Evolutionary conservation across 1,139 yeast species (phyloP).

Genomic region (Wickerhamomyces sp.): DNA sequence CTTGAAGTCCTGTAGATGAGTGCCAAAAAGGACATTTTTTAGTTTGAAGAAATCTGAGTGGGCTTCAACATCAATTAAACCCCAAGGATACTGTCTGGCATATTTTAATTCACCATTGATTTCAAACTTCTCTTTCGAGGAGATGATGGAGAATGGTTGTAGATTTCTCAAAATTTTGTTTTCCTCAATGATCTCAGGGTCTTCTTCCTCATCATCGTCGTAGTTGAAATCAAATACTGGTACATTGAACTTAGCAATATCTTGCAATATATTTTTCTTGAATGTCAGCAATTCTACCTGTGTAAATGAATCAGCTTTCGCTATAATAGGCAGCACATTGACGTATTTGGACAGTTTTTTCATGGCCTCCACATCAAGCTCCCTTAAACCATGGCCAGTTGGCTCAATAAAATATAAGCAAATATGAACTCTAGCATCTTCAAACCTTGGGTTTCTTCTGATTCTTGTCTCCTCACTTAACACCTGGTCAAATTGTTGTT

Average conservation of each 20-base stretch:
- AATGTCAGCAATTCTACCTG: constrained; percentile 49
- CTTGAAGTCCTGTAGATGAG: constrained; percentile 76
- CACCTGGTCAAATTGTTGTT: constrained; percentile 79
- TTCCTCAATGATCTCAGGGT: constrained; percentile 64
- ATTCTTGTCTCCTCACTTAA: constrained; percentile 75
- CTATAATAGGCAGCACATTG: constrained; percentile 66
- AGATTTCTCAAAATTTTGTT: constrained; percentile 54
- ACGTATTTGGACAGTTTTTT: constrained; percentile 64
- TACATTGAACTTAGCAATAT: constrained; percentile 59
- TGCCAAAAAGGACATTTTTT: constrained; percentile 65
- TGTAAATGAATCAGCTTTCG: constrained; percentile 69
- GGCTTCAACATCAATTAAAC: constrained; percentile 55
- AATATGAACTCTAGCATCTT: constrained; percentile 72
- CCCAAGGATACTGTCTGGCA: constrained; percentile 78
- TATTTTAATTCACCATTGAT: constrained; percentile 47
- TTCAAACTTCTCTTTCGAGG: constrained; percentile 51
- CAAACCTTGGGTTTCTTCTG: constrained; percentile 74
- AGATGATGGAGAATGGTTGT: constrained; percentile 70
- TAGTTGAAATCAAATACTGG: constrained; percentile 66
- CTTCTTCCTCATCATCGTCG: constrained; percentile 49
- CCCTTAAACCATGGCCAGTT: constrained; percentile 75
- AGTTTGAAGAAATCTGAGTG: constrained; percentile 59
- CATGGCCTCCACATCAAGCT: constrained; percentile 66
- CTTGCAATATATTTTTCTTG: constrained; percentile 49
- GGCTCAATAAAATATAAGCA: constrained; percentile 69